Percentiles rank a stretch among this genome's conserved stretches.
Conservation (phyloP, 2,329 filamentous ascomycete species). For the Phyllachora maydis region DNA sequence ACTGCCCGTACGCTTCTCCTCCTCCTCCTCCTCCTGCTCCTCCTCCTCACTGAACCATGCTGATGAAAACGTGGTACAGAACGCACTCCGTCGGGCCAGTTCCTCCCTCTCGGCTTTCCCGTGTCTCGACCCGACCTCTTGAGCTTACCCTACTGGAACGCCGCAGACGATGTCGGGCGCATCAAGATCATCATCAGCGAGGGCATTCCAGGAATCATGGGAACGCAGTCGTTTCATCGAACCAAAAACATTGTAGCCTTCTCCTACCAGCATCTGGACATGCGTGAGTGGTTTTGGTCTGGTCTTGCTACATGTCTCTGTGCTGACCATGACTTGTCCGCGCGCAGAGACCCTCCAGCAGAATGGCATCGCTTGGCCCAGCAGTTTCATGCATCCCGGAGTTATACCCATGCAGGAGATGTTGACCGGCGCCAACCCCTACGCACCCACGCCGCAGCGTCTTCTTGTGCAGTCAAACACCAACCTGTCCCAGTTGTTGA, state of each 20-base stretch:
- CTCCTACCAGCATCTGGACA: constrained; percentile 68
- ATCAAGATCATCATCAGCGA: constrained; percentile 63
- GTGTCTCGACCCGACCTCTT: constrained; percentile 48
- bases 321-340: constrained; percentile 4
- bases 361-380: constrained; percentile 64
- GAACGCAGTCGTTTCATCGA: constrained; percentile 35
- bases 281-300: constrained; percentile 27
- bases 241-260: constrained; percentile 58
- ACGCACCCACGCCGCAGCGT: too few species aligned
- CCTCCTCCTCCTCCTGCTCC: too few species aligned
- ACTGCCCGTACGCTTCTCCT: too few species aligned
- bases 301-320: constrained; percentile 1
- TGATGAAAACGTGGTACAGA: too few species aligned
- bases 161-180: constrained; percentile 48
- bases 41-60: not conserved
- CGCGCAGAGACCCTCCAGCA: constrained; percentile 47
- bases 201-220: constrained; percentile 36
- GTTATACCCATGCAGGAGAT: too few species aligned
- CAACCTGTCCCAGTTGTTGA: too few species aligned
- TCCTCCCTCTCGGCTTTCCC: constrained; percentile 54
- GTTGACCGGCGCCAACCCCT: too few species aligned
- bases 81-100: too few species aligned
- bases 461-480: too few species aligned
- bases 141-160: constrained; percentile 49
- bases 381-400: constrained; percentile 45